These are phyloP conservation scores for Flaveria linearis DNA, from an alignment of 129 eudicot genomes.

Conservation along the genomic window DNA sequence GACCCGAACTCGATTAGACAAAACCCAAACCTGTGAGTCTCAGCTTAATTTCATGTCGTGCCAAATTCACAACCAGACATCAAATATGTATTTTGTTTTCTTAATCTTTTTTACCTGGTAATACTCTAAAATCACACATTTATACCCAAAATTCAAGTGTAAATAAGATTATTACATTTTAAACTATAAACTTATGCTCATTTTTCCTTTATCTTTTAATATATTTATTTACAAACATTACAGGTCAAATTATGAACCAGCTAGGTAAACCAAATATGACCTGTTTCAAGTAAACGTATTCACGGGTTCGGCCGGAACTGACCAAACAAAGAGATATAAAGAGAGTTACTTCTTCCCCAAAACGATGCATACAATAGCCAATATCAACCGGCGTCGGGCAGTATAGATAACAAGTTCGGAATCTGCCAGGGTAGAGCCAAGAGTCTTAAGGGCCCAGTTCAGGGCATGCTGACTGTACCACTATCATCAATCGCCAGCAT, in stretches of 20 bases:
- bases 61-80: too few relatives aligned
- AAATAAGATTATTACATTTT: too few relatives aligned
- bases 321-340: not conserved
- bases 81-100: too few relatives aligned
- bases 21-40: too few relatives aligned
- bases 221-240: not conserved
- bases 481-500: slow-evolving; percentile 58
- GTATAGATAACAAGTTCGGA: slow-evolving; percentile 35
- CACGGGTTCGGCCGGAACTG: too few relatives aligned
- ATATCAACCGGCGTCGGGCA: slow-evolving; percentile 19
- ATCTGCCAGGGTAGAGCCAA: slow-evolving; percentile 22
- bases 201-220: not conserved
- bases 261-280: not conserved
- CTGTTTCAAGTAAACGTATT: not conserved
- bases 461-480: slow-evolving; percentile 39
- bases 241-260: not conserved
- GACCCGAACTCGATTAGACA: too few relatives aligned
- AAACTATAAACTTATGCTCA: too few relatives aligned
- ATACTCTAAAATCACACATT: too few relatives aligned
- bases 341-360: slow-evolving; percentile 24
- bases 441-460: slow-evolving; percentile 39
- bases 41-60: too few relatives aligned
- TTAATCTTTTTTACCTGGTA: too few relatives aligned
- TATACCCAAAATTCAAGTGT: too few relatives aligned
- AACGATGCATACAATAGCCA: slow-evolving; percentile 37